These are phyloP conservation scores for Physcomitrellopsis africana DNA, from an alignment of 225 moss, liverwort and hornwort genomes.

Conservation along the genomic window DNA sequence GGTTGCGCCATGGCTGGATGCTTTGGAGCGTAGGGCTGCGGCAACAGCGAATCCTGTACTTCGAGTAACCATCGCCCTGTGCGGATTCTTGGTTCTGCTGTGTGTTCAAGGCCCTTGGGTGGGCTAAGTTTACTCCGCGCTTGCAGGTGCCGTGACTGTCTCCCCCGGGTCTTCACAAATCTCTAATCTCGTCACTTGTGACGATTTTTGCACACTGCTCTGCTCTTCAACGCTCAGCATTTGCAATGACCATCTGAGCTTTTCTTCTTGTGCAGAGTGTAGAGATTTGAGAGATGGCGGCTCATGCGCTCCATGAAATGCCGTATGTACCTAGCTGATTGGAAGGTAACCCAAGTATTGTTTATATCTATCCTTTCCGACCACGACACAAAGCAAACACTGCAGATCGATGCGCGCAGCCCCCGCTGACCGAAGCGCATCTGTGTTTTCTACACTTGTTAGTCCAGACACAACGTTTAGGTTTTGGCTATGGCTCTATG, in stretches of 20 bases:
- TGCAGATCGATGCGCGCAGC: too few species aligned
- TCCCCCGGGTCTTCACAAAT: not conserved
- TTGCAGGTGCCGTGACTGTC: conserved; percentile 18
- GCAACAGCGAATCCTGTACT: conserved; percentile 14
- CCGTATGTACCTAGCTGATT: not conserved
- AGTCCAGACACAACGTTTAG: too few species aligned
- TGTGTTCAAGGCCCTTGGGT: conserved; percentile 34
- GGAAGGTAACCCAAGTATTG: too few species aligned
- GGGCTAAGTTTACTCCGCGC: conserved; percentile 10
- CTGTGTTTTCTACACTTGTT: too few species aligned
- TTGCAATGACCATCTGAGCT: not conserved
- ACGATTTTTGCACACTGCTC: not conserved
- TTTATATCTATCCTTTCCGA: too few species aligned
- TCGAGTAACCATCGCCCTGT: conserved; percentile 28
- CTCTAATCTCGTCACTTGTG: not conserved
- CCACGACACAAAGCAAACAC: too few species aligned
- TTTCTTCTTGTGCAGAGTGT: conserved; percentile 17
- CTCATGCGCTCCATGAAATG: not conserved
- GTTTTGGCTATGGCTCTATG: too few species aligned
- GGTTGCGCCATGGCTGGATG: conserved; percentile 36
- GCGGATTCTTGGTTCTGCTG: conserved; percentile 38
- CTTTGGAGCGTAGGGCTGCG: conserved; percentile 1
- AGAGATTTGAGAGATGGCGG: conserved; percentile 6
- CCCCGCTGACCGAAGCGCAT: too few species aligned
- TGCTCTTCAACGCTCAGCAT: not conserved